Evolutionary conservation across 768 basidiomycete genomes (phyloP).

Genomic region (Termitomyces sp.): DNA sequence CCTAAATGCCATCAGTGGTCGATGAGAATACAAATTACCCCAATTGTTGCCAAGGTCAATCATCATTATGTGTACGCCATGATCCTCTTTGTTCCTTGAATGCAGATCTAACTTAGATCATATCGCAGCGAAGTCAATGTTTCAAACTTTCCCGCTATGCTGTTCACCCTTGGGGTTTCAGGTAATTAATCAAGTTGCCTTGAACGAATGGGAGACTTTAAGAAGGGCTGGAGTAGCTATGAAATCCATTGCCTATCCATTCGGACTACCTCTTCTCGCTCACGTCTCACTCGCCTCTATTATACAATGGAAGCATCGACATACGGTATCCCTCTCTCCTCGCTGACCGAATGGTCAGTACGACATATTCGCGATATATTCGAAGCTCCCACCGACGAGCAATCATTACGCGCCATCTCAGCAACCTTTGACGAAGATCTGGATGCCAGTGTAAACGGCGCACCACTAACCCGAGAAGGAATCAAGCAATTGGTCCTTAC

Average conservation of each 20-base stretch:
- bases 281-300: background rate
- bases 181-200: slow-evolving; percentile 20
- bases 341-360: slow-evolving; percentile 49
- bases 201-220: slow-evolving; percentile 17
- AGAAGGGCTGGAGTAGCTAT: slow-evolving; percentile 6
- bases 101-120: slow-evolving; percentile 17
- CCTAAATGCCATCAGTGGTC: background rate
- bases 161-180: slow-evolving; percentile 16
- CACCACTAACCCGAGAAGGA: slow-evolving; percentile 34
- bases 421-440: slow-evolving; percentile 44
- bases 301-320: slow-evolving; percentile 16
- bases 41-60: background rate
- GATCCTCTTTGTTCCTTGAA: slow-evolving; percentile 6
- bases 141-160: slow-evolving; percentile 12
- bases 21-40: background rate
- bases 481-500: slow-evolving; percentile 41
- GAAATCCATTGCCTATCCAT: background rate
- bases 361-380: slow-evolving; percentile 50
- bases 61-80: background rate
- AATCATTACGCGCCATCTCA: slow-evolving; percentile 40
- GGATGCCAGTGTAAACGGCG: slow-evolving; percentile 43
- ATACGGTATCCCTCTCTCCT: slow-evolving; percentile 28
- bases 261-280: background rate
- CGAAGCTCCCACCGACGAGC: slow-evolving; percentile 45
- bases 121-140: slow-evolving; percentile 13